These are phyloP conservation scores for Lactarius pseudohatsudake DNA, from an alignment of 768 basidiomycete species.

Conservation along the genomic window DNA sequence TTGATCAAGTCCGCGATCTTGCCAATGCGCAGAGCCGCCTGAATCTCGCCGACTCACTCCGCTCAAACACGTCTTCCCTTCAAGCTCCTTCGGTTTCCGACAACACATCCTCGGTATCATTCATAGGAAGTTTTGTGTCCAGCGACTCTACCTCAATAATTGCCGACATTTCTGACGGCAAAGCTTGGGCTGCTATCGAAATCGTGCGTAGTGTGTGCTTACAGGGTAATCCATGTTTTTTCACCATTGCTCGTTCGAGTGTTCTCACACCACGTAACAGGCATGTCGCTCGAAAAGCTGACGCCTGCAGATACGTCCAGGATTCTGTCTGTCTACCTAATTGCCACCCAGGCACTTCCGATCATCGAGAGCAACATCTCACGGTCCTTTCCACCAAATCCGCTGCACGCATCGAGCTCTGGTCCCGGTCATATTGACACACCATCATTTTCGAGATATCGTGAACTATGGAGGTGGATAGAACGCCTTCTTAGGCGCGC, in stretches of 20 bases:
- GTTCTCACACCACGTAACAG: slow-evolving; percentile 40
- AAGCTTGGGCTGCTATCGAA: slow-evolving; percentile 72
- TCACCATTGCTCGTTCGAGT: slow-evolving; percentile 2
- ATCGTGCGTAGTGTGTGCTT: slow-evolving; percentile 74
- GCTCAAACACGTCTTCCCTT: slow-evolving; percentile 42
- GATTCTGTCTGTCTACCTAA: slow-evolving; percentile 58
- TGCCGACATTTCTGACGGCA: slow-evolving; percentile 64
- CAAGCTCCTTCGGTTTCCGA: slow-evolving; percentile 39
- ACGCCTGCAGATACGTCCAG: slow-evolving; percentile 45
- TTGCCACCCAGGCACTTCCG: slow-evolving; percentile 55
- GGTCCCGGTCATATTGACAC: slow-evolving; percentile 43
- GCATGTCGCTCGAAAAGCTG: slow-evolving; percentile 73
- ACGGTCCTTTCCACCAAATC: slow-evolving; percentile 33
- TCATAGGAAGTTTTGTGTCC: slow-evolving; percentile 51
- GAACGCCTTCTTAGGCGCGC: slow-evolving; percentile 84
- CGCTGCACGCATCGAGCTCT: slow-evolving; percentile 34
- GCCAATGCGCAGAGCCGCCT: slow-evolving; percentile 55
- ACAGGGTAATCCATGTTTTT: slow-evolving; percentile 52
- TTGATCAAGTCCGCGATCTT: slow-evolving; percentile 55
- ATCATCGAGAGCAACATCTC: slow-evolving; percentile 48
- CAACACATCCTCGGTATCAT: slow-evolving; percentile 44
- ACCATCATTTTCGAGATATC: slow-evolving; percentile 61
- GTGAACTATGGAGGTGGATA: slow-evolving; percentile 85
- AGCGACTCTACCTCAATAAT: slow-evolving; percentile 41
- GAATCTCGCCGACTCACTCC: slow-evolving; percentile 44